Conservation (phyloP, 768 basidiomycete species). For the Cantharellus anzutake region DNA sequence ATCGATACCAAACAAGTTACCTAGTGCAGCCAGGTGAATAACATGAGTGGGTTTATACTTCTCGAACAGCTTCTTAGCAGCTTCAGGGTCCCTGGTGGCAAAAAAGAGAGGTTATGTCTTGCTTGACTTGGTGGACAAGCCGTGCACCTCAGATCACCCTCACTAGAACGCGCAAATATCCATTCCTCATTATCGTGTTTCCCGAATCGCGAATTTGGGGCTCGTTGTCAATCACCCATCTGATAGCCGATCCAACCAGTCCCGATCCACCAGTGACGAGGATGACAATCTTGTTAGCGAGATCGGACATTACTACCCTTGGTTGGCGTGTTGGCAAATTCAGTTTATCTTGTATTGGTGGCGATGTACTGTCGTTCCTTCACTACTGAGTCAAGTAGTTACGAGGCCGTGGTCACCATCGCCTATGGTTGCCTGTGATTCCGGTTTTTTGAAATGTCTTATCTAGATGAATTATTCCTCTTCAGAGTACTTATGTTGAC, state of each 20-base stretch:
- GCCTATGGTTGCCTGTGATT: too few relatives aligned
- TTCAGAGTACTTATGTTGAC: too few relatives aligned
- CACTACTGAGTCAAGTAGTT: too few relatives aligned
- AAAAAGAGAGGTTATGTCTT: background rate
- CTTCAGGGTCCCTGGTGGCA: slow-evolving; percentile 37
- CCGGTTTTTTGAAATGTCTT: too few relatives aligned
- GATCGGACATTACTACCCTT: too few relatives aligned
- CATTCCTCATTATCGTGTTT: slow-evolving; percentile 59
- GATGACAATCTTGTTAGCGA: slow-evolving; percentile 22
- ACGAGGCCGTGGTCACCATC: too few relatives aligned
- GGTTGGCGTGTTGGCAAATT: too few relatives aligned
- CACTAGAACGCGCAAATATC: slow-evolving; percentile 63
- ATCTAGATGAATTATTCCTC: too few relatives aligned
- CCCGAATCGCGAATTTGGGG: slow-evolving; percentile 64
- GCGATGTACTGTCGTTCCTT: too few relatives aligned
- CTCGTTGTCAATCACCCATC: slow-evolving; percentile 60
- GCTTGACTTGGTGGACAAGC: background rate
- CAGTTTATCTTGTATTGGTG: too few relatives aligned
- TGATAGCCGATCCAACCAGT: slow-evolving; percentile 71
- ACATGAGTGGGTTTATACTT: slow-evolving; percentile 92
- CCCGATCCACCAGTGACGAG: slow-evolving; percentile 77
- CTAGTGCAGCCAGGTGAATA: slow-evolving; percentile 87
- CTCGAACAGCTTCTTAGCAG: slow-evolving; percentile 58
- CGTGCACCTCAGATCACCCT: slow-evolving; percentile 64
- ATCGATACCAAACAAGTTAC: slow-evolving; percentile 21